These are phyloP conservation scores for Umbelopsis sp. DNA, from an alignment of 192 early-diverging fungal genomes.

Conservation along the genomic window DNA sequence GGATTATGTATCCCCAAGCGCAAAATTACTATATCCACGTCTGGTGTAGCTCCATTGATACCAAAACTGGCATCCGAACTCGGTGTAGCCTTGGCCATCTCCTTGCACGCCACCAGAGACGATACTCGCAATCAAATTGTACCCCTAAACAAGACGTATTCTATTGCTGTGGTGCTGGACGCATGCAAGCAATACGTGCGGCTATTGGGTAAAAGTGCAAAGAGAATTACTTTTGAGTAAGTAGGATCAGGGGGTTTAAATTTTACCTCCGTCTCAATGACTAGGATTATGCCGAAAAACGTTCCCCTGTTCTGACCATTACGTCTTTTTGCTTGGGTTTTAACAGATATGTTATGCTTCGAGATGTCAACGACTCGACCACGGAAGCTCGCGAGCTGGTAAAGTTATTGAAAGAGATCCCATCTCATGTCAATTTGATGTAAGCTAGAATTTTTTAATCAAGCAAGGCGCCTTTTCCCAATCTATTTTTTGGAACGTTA, in stretches of 20 bases:
- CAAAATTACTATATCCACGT: slow-evolving; percentile 84
- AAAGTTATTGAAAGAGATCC: slow-evolving; percentile 61
- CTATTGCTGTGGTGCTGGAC: slow-evolving; percentile 67
- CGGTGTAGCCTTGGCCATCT: slow-evolving; percentile 75
- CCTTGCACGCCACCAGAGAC: slow-evolving; percentile 84
- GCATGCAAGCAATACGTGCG: slow-evolving; percentile 68
- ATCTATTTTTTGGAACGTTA: slow-evolving; percentile 10
- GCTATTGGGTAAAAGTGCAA: slow-evolving; percentile 51
- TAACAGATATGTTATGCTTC: slow-evolving; percentile 80
- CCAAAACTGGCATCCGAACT: slow-evolving; percentile 73
- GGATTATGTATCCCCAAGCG: slow-evolving; percentile 68
- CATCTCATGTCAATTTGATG: slow-evolving; percentile 79
- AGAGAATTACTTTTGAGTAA: slow-evolving; percentile 87
- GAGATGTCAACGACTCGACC: slow-evolving; percentile 79
- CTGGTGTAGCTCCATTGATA: slow-evolving; percentile 83
- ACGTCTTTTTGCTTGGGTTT: neutral
- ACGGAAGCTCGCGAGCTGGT: slow-evolving; percentile 70
- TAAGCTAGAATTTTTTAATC: slow-evolving; percentile 24
- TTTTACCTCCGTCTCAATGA: neutral
- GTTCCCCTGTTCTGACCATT: neutral
- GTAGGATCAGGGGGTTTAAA: slow-evolving; percentile 5
- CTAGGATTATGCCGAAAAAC: neutral
- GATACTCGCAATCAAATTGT: slow-evolving; percentile 76
- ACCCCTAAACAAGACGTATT: slow-evolving; percentile 86
- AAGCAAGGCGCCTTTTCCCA: neutral